Base-by-base conservation (phyloP, 169 alveolate genomes). In the Plasmodium vivax region DNA sequence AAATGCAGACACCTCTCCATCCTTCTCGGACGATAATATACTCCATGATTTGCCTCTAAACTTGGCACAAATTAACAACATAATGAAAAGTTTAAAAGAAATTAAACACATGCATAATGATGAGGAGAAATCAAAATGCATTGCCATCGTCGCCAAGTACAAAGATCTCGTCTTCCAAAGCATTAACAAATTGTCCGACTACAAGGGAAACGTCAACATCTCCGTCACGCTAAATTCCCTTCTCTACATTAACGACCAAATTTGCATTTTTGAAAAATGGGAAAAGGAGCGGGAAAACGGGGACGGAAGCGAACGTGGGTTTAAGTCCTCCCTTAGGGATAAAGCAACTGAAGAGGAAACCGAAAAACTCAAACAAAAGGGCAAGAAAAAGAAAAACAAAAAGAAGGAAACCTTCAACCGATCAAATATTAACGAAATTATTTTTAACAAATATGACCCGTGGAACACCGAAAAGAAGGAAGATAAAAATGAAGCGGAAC, bases 391-490 rank as follows among this genome's bases (percentile, higher is more conserved):
- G 62, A 83, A 82, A 16, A 83, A 58, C 19, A 92, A 68, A 80
- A 88, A 88, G 51, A 88, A 88, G 54, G 81, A 92, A 41, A 92
- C 19, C 32, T n/a, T 27, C 12, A 16, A 43, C 30, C 27, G 14
- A 51, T 23, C 68, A 3, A 82, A 92, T 92, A 72, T 92, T 6
- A 82, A 83, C 68, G 92, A 92, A 41, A 92, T 92, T 9, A 92
- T 92, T 56, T 92, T 92, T 92, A 92, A 83, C 73, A 92, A 81
- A 62, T 92, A 51, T 77, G 95, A 92, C 79, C 95, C 95, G 56
- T 92, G 95, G 95, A 92, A 92, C 45, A 83, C 84, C 2, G 94
- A 90, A 90, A 45, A 85, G 14, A 80, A 19, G 51, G 27, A 12
- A 41, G 77, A 27, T 34, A 90, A 73, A 38, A 58, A 56, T 75